Evolutionary conservation across 345 rosid species (phyloP).

Genomic region (Alliaria petiolata): DNA sequence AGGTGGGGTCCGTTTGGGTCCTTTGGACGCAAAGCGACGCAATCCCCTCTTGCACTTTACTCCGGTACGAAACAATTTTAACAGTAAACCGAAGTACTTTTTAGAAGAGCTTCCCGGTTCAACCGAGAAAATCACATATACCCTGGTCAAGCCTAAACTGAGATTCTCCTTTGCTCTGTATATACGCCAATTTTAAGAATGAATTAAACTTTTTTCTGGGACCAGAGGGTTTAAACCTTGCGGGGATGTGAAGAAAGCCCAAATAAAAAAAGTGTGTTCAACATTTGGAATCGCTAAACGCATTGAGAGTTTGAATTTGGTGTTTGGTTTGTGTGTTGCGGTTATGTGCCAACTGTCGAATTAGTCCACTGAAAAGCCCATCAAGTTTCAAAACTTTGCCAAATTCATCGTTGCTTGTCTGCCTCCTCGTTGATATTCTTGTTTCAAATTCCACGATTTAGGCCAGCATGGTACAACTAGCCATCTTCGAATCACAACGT

Average conservation of each 20-base stretch:
- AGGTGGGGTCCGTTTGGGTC: slow-evolving; percentile 31
- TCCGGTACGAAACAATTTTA: slow-evolving; percentile 11
- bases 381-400: no score
- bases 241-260: slow-evolving; percentile 24
- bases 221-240: slow-evolving; percentile 19
- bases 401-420: no score
- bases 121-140: not conserved
- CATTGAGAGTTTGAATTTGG: not conserved
- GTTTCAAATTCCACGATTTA: no score
- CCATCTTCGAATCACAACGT: no score
- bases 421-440: no score
- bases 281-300: not conserved
- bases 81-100: not conserved
- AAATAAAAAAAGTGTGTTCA: slow-evolving; percentile 8
- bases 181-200: slow-evolving; percentile 24
- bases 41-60: slow-evolving; percentile 20
- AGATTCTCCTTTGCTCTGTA: slow-evolving; percentile 20
- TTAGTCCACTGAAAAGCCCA: no score
- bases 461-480: no score
- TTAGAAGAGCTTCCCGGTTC: not conserved
- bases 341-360: not conserved
- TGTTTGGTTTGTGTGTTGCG: not conserved
- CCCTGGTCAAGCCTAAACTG: not conserved
- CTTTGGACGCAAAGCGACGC: slow-evolving; percentile 32
- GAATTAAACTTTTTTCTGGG: not conserved